Evolutionary conservation across 345 rosid genomes (phyloP), one percentile per base, ranked within the genome.

Genomic region (Salix arbutifolia): DNA sequence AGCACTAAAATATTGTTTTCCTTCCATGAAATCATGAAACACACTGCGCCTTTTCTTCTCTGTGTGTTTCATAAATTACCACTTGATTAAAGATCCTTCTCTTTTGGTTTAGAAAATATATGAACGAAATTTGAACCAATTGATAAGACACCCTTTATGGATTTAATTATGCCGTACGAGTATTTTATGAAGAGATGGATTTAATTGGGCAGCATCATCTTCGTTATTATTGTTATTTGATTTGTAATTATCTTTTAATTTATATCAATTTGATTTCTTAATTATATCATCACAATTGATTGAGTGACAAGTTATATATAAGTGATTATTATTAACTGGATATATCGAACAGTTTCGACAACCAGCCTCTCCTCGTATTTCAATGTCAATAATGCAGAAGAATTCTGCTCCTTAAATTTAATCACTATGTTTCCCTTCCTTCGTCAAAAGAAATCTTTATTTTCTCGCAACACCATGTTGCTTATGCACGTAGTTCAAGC

Each of bases 391-490:
- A 79, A 70, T 62, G 65, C 46, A 65, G 65, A 60, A 35, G 33
- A 60, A 69, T 7, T 33, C 3, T 66, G 40, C n/a, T 13, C 37
- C 35, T 33, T 33, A 33, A 33, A 4, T 33, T 26, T 30, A 56
- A 73, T 70, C 76, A 48, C 31, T 30, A 11, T 70, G 50, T 56
- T 67, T 60, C 56, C 48, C 35, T 78, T 65, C 67, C 67, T 69
- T 44, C 37, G 46, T 66, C 65, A 67, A 72, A 69, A 48, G 81
- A 80, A 80, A 82, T 38, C 90, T 79, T 88, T 21, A 64, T 68
- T 79, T 84, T 83, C 67, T 80, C 37, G 83, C 89, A 85, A 85
- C 81, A 52, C 86, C 85, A 86, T 77, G 88, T 85, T 86, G 85
- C 67, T 33, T 53, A 65, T 62, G 84, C 87, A 85, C 88, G 82